A percentile compares a stretch with the other conserved stretches of the same genome.
Conservation (phyloP, 1,284 basidiomycete genomes). For the Testicularia cyperi region DNA sequence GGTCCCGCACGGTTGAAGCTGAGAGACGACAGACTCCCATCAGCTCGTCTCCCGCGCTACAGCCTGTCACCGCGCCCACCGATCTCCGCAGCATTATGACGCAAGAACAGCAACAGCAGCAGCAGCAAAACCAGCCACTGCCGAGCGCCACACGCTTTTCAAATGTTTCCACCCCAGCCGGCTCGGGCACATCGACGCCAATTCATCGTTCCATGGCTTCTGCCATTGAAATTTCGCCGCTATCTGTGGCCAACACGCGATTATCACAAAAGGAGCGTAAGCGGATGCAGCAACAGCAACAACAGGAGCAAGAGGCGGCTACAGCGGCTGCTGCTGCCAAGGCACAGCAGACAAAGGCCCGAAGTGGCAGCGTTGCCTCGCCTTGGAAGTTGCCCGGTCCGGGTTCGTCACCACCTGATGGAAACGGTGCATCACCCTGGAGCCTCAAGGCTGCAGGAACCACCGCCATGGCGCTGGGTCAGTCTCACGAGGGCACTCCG, state of each 20-base stretch:
- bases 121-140: slow-evolving; percentile 9
- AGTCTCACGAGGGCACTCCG: slow-evolving; percentile 22
- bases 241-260: slow-evolving; percentile 34
- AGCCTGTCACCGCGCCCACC: slow-evolving; percentile 7
- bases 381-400: slow-evolving; percentile 18
- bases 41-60: slow-evolving; percentile 8
- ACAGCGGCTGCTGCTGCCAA: slow-evolving; percentile 13
- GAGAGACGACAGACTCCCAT: slow-evolving; percentile 57
- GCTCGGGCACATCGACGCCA: slow-evolving; percentile 28
- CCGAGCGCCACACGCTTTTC: slow-evolving; percentile 1
- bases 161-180: slow-evolving; percentile 20
- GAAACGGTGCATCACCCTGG: slow-evolving; percentile 19
- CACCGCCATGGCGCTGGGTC: slow-evolving; percentile 19
- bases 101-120: slow-evolving; percentile 56
- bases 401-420: slow-evolving; percentile 15
- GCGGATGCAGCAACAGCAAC: slow-evolving; percentile 38
- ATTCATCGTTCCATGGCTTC: slow-evolving; percentile 9
- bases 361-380: slow-evolving; percentile 18
- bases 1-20: slow-evolving; percentile 61
- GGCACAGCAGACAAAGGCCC: slow-evolving; percentile 5
- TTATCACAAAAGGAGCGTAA: slow-evolving; percentile 57
- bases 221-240: slow-evolving; percentile 18
- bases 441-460: slow-evolving; percentile 24
- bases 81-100: slow-evolving; percentile 86
- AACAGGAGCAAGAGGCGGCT: slow-evolving; percentile 8